phyloP scores from a whole-genome alignment of 306 rosid genomes.

The Quercus alba region DNA sequence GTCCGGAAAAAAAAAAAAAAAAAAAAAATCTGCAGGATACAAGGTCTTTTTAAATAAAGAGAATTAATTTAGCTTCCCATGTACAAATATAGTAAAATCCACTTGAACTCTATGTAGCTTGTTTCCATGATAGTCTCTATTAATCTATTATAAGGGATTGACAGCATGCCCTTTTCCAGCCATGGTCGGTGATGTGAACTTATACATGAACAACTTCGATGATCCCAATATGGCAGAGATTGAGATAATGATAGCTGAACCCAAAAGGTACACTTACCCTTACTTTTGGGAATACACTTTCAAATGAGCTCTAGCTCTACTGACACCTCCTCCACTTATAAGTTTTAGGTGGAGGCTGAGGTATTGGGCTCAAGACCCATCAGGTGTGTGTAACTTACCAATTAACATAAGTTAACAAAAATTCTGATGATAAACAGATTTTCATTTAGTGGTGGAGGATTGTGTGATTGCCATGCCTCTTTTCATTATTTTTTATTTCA shows the following conservation, averaged over 20 bases:
- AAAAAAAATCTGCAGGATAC: background rate
- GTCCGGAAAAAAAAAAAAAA: background rate
- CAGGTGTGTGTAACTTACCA: too few species aligned
- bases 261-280: conserved; percentile 50
- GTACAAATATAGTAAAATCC: background rate
- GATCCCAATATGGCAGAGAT: conserved; percentile 75
- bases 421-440: conserved; percentile 4
- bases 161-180: conserved; percentile 46
- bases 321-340: too few species aligned
- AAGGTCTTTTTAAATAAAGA: background rate
- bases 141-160: conserved; percentile 11
- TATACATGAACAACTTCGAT: conserved; percentile 79
- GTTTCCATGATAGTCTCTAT: background rate
- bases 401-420: background rate
- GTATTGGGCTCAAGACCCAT: too few species aligned
- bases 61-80: background rate
- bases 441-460: conserved; percentile 12
- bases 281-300: background rate
- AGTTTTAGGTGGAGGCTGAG: too few species aligned
- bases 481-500: background rate
- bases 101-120: background rate
- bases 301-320: too few species aligned
- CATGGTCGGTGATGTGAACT: conserved; percentile 93
- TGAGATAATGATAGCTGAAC: conserved; percentile 95
- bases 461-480: background rate